Conservation (phyloP, 2,329 filamentous ascomycete genomes). For the Sporothrix brasiliensis region DNA sequence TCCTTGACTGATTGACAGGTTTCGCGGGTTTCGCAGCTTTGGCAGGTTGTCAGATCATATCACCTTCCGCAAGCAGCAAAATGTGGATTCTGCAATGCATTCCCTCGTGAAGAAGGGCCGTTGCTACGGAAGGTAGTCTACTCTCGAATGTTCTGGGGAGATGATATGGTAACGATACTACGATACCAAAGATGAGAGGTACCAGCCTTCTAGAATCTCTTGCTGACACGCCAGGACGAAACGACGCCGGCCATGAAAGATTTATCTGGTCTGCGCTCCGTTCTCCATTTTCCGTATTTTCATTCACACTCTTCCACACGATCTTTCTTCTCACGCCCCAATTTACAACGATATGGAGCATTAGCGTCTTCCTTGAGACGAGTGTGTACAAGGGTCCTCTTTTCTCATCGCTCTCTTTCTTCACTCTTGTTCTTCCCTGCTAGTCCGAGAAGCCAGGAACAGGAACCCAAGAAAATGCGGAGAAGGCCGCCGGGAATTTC, state of each 20-base stretch:
- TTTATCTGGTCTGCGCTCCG: neutral
- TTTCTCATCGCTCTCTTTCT: neutral
- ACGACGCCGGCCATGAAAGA: neutral
- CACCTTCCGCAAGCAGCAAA: slow-evolving; percentile 25
- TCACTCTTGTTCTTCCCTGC: slow-evolving; percentile 1
- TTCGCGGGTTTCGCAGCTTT: neutral
- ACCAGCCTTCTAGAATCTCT: slow-evolving; percentile 5
- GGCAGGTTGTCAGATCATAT: slow-evolving; percentile 11
- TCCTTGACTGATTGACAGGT: no score
- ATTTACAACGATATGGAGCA: neutral
- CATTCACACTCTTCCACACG: neutral
- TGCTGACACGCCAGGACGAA: neutral
- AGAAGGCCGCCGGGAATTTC: slow-evolving; percentile 27
- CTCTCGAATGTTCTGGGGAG: slow-evolving; percentile 1
- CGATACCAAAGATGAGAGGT: neutral
- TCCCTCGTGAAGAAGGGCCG: neutral
- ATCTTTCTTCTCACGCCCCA: neutral
- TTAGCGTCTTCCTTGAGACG: slow-evolving; percentile 14
- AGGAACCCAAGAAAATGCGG: slow-evolving; percentile 25
- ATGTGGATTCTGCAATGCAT: neutral
- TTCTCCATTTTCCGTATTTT: neutral
- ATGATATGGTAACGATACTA: neutral
- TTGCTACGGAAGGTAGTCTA: neutral
- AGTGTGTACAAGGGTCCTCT: slow-evolving; percentile 1
- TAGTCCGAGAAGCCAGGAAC: slow-evolving; percentile 1